Evolutionary conservation across 495 filamentous ascomycete genomes (phyloP).

Genomic region (Daldinia bambusicola): DNA sequence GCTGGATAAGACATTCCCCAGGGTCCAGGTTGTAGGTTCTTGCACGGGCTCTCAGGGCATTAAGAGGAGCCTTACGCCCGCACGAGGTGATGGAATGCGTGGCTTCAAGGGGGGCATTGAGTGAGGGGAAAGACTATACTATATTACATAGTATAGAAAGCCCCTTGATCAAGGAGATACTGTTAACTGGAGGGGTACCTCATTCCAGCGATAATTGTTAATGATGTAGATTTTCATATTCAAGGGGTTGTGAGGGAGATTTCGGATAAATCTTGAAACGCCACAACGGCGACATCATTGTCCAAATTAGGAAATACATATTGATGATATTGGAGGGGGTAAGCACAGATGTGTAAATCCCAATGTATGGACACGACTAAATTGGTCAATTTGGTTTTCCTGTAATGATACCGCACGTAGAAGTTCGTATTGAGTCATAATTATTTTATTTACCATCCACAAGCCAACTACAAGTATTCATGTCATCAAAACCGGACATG

Average conservation of each 20-base stretch:
- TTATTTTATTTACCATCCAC: neutral
- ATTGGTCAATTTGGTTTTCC: constrained; percentile 3
- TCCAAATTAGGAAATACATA: constrained; percentile 31
- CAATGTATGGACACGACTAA: constrained; percentile 14
- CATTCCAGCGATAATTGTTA: constrained; percentile 35
- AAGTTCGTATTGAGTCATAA: neutral
- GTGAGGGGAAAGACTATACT: neutral
- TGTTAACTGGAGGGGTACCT: constrained; percentile 11
- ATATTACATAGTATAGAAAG: neutral
- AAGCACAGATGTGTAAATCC: constrained; percentile 19
- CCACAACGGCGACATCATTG: constrained; percentile 25
- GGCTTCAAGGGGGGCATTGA: neutral
- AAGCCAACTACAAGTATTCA: neutral
- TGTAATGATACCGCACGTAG: neutral
- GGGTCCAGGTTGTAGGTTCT: too few species aligned
- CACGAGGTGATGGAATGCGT: constrained; percentile 23
- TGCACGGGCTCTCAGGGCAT: neutral
- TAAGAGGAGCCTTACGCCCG: neutral
- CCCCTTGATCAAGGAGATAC: constrained; percentile 16
- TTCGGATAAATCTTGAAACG: constrained; percentile 43
- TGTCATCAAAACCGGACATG: neutral
- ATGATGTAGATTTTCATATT: constrained; percentile 35
- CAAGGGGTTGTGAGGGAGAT: constrained; percentile 34
- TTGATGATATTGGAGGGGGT: constrained; percentile 28
- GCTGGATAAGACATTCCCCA: constrained; percentile 36